phyloP scores from a whole-genome alignment of 768 basidiomycete genomes.

The Kwoniella shandongensis region DNA sequence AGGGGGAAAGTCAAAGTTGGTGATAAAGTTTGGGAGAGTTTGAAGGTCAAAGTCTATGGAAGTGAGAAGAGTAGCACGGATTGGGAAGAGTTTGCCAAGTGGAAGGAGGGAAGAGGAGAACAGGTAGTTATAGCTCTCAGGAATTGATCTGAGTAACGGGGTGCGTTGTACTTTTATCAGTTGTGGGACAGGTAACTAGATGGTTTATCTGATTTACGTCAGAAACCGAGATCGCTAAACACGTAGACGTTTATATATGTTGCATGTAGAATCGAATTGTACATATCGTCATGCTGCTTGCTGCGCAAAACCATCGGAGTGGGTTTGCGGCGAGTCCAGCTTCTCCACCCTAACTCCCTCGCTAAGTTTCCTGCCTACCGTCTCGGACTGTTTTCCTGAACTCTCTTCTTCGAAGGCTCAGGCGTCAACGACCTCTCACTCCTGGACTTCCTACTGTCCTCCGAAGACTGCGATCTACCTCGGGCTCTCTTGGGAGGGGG shows the following conservation, averaged over 20 bases:
- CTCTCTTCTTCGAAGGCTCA: constrained; percentile 28
- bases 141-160: too few species aligned
- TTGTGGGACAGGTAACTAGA: too few species aligned
- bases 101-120: constrained; percentile 25
- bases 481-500: constrained; percentile 24
- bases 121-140: background rate
- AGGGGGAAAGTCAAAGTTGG: constrained; percentile 35
- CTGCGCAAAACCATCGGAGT: too few species aligned
- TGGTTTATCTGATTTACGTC: too few species aligned
- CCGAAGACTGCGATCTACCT: constrained; percentile 5
- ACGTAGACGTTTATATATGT: too few species aligned
- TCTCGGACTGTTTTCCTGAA: constrained; percentile 15
- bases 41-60: constrained; percentile 45
- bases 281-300: too few species aligned
- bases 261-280: too few species aligned
- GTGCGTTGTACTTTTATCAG: background rate
- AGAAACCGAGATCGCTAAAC: too few species aligned
- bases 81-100: constrained; percentile 37
- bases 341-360: too few species aligned
- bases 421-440: constrained; percentile 44
- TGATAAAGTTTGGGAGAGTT: constrained; percentile 42
- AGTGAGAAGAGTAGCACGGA: constrained; percentile 42
- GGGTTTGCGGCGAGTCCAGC: too few species aligned
- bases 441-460: constrained; percentile 24
- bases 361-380: background rate